phyloP scores from a whole-genome alignment of 495 filamentous ascomycete species.

The Penicillium pulvis region DNA sequence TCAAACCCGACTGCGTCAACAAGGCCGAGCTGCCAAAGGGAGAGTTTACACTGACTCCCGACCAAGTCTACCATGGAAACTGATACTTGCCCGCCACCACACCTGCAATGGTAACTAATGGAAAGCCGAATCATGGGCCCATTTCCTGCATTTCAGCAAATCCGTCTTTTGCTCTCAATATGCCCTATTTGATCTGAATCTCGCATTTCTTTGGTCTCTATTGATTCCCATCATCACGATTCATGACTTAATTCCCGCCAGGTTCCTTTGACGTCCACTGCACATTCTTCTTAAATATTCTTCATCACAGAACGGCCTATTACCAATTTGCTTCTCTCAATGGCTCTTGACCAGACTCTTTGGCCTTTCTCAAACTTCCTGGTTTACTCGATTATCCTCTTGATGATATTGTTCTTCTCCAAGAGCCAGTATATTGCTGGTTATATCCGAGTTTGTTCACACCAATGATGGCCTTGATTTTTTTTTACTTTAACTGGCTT shows the following conservation, averaged over 20 bases:
- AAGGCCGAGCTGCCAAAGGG: conserved; percentile 29
- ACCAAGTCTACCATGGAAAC: neutral
- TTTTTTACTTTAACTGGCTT: neutral
- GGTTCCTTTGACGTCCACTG: neutral
- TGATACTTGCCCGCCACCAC: neutral
- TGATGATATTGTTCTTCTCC: neutral
- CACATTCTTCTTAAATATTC: neutral
- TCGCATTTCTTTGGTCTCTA: neutral
- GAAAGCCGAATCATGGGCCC: neutral
- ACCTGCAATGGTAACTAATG: neutral
- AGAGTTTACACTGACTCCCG: conserved; percentile 24
- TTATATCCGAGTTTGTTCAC: no score
- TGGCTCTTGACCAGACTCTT: neutral
- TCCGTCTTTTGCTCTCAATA: neutral
- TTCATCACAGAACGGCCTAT: neutral
- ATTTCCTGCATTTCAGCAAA: neutral
- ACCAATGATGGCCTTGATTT: no score
- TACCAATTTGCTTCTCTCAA: neutral
- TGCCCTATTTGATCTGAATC: neutral
- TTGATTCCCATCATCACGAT: neutral
- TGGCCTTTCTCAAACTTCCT: neutral
- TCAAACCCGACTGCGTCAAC: conserved; percentile 31
- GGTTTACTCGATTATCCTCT: neutral
- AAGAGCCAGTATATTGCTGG: neutral
- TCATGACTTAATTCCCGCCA: no score